phyloP scores from a whole-genome alignment of 2,329 filamentous ascomycete genomes.

The Capronia epimyces region DNA sequence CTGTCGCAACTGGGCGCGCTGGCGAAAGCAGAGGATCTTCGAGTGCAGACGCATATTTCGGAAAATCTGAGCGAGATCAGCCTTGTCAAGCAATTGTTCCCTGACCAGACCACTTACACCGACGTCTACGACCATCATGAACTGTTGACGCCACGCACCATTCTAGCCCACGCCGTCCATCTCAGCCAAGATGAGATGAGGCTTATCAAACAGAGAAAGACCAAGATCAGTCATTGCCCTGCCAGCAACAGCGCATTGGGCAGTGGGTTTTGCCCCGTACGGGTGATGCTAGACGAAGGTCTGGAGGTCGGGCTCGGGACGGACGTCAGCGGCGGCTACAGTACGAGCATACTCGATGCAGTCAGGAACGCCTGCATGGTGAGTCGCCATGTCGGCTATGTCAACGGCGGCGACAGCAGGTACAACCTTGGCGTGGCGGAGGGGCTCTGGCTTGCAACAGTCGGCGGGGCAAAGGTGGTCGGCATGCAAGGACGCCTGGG shows the following conservation, averaged over 20 bases:
- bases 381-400: slow-evolving; percentile 62
- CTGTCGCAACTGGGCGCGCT: slow-evolving; percentile 61
- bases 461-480: slow-evolving; percentile 78
- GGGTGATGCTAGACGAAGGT: slow-evolving; percentile 66
- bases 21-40: slow-evolving; percentile 52
- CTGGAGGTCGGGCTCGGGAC: slow-evolving; percentile 82
- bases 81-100: slow-evolving; percentile 67
- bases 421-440: slow-evolving; percentile 61
- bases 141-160: slow-evolving; percentile 65
- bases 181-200: slow-evolving; percentile 60
- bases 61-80: slow-evolving; percentile 72
- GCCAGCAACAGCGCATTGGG: slow-evolving; percentile 79
- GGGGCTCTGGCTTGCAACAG: slow-evolving; percentile 76
- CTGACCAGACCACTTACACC: slow-evolving; percentile 59
- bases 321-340: slow-evolving; percentile 85
- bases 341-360: slow-evolving; percentile 73
- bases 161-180: slow-evolving; percentile 82
- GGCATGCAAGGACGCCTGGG: slow-evolving; percentile 68
- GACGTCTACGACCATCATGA: slow-evolving; percentile 70
- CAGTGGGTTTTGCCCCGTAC: slow-evolving; percentile 69
- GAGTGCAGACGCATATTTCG: slow-evolving; percentile 80
- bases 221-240: slow-evolving; percentile 79
- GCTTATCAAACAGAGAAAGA: slow-evolving; percentile 56
- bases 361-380: slow-evolving; percentile 75
- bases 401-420: slow-evolving; percentile 29